Evolutionary conservation across 148 eudicot species (phyloP), one percentile per base, ranked within the genome.

Genomic region (Chenopodium suecicum): DNA sequence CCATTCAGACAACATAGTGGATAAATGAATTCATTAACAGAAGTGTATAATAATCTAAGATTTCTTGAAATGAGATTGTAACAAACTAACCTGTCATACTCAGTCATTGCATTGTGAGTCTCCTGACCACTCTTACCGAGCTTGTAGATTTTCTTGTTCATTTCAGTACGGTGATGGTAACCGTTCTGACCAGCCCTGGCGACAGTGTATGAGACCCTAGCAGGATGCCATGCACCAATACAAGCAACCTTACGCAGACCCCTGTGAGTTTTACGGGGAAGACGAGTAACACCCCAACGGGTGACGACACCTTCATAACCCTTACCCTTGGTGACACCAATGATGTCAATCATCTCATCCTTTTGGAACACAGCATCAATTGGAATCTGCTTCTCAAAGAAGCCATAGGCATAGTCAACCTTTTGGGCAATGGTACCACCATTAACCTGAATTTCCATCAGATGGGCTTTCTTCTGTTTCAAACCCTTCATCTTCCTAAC

Each of bases 161-260:
- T 79, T 74, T 91, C 94, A 73, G 94, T 91, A 78, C 92, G 90
- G 88, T 91, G 94, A 77, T 91, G 94, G 82, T 91, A 91, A 29
- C 94, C 94, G 76, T 91, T 90, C 87, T 91, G 94, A 87, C 92
- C 94, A 81, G 94, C 94, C 81, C 94, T 87, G 25, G 92, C 94
- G 80, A 91, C 94, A 7, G 94, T 91, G 86, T 87, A 91, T 0
- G 92, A 91, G 63, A 91, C 94, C 75, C 94, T 84, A n/a, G 94
- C 92, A 84, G 94, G 94, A 56, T 91, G 92, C 94, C 92, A 91
- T 0, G 92, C 90, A 54, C 94, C 92, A 83, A 91, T 91, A 88
- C 94, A 89, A 77, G 94, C 92, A 83, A 91, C 94, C 89, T 91
- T 91, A 67, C 92, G 88, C 50, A 91, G 86, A 90, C 92, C 94